Evolutionary conservation across 1,139 yeast species (phyloP).

Genomic region (Sugiyamaella paludigena): DNA sequence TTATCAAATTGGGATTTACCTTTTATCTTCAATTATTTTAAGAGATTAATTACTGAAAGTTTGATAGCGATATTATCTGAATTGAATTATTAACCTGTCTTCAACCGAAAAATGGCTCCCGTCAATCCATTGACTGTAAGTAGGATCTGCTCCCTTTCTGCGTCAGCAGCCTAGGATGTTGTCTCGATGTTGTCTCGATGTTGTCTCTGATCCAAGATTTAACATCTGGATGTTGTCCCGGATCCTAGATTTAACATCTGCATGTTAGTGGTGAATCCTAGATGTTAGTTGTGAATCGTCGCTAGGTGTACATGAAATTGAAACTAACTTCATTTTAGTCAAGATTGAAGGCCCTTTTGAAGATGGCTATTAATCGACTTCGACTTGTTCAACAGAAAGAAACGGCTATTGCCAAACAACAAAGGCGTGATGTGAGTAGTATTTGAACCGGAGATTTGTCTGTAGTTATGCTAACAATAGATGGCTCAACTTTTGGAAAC

Average conservation of each 20-base stretch:
- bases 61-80: no score
- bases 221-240: no score
- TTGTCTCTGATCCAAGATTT: no score
- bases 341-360: conserved; percentile 65
- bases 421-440: conserved; percentile 52
- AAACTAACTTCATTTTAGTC: conserved; percentile 17
- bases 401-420: conserved; percentile 77
- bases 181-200: not conserved
- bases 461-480: conserved; percentile 34
- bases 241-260: no score
- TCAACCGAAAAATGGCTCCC: not conserved
- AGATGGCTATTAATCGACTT: conserved; percentile 78
- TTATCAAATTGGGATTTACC: no score
- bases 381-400: conserved; percentile 81
- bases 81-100: not conserved
- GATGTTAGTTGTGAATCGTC: no score
- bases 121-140: conserved; percentile 23
- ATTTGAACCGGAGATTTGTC: not conserved
- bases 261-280: no score
- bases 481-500: conserved; percentile 68
- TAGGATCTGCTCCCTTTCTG: no score
- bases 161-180: not conserved
- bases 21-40: no score
- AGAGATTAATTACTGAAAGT: no score
- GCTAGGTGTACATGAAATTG: not conserved